These are phyloP conservation scores for Paramecium primaurelia DNA, from an alignment of 73 alveolate genomes.

Conservation along the genomic window DNA sequence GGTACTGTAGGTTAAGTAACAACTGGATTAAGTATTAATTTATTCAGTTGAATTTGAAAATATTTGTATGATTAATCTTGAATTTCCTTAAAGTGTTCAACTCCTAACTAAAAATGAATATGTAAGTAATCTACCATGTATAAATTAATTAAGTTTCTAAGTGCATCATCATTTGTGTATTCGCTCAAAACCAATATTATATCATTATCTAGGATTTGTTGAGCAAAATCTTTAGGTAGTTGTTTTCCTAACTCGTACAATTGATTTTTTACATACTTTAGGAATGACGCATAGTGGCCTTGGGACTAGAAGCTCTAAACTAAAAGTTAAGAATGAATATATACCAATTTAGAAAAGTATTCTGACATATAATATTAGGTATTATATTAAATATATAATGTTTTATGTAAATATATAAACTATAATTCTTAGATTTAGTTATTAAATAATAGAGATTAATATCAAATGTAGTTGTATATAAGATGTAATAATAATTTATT, in stretches of 20 bases:
- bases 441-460: not conserved
- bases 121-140: not conserved
- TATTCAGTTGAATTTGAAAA: not conserved
- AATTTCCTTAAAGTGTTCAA: constrained; percentile 11
- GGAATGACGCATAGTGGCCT: not conserved
- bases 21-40: not conserved
- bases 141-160: not conserved
- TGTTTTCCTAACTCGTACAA: constrained; percentile 7
- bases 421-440: not conserved
- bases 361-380: not conserved
- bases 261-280: not conserved
- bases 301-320: constrained; percentile 1
- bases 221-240: constrained; percentile 33
- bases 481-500: not conserved
- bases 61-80: constrained; percentile 13
- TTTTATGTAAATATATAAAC: not conserved
- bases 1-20: not conserved
- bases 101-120: not conserved
- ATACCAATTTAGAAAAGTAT: not conserved
- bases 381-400: not conserved
- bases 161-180: constrained; percentile 8
- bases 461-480: not conserved
- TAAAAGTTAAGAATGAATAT: not conserved
- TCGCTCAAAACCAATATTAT: not conserved
- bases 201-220: constrained; percentile 28